phyloP scores from a whole-genome alignment of 495 filamentous ascomycete species.

The Penicillium ucsense region DNA sequence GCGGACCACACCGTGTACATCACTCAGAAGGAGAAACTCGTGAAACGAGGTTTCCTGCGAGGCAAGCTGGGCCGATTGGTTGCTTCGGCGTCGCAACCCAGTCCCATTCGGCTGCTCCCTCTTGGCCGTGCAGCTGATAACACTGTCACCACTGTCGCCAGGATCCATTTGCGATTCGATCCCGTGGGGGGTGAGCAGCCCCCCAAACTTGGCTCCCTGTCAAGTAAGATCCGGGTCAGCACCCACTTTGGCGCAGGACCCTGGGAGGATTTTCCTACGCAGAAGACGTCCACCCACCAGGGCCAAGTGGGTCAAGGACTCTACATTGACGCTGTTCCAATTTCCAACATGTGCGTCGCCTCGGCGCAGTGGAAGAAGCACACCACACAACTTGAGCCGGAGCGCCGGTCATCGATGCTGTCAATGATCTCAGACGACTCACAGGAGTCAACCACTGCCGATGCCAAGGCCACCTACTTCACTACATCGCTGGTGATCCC shows the following conservation, averaged over 20 bases:
- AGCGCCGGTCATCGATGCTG: too few relatives aligned
- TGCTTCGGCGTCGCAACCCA: slow-evolving; percentile 65
- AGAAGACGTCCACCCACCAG: slow-evolving; percentile 9
- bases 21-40: slow-evolving; percentile 61
- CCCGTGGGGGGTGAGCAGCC: slow-evolving; percentile 52
- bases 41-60: slow-evolving; percentile 71
- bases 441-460: too few relatives aligned
- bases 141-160: slow-evolving; percentile 50
- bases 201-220: slow-evolving; percentile 56
- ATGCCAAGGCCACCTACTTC: slow-evolving; percentile 35
- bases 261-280: slow-evolving; percentile 38
- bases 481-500: slow-evolving; percentile 39
- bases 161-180: slow-evolving; percentile 64
- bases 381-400: too few relatives aligned
- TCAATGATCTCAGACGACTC: too few relatives aligned
- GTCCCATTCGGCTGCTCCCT: slow-evolving; percentile 49
- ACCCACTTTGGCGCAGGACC: slow-evolving; percentile 67
- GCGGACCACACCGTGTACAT: slow-evolving; percentile 51
- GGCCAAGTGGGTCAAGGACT: slow-evolving; percentile 32
- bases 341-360: too few relatives aligned
- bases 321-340: too few relatives aligned
- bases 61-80: slow-evolving; percentile 65
- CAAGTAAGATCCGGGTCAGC: slow-evolving; percentile 59
- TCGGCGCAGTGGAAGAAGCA: too few relatives aligned
- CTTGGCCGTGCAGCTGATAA: slow-evolving; percentile 29